These are phyloP conservation scores for Dissoconium aciculare DNA, from an alignment of 2,329 filamentous ascomycete species.

Conservation along the genomic window DNA sequence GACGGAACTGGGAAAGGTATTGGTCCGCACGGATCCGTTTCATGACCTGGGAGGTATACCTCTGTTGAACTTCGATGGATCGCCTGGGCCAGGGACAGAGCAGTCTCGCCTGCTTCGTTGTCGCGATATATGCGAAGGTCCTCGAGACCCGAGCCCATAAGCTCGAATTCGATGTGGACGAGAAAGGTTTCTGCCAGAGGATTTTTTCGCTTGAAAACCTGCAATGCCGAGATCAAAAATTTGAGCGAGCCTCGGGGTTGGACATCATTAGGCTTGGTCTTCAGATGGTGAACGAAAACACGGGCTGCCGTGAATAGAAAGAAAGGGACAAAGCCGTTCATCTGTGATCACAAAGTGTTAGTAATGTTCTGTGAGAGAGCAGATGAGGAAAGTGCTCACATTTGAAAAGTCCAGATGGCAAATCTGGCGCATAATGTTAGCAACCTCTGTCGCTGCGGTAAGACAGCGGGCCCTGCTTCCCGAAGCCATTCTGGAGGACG, in stretches of 20 bases:
- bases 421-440: conserved; percentile 87
- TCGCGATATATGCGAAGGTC: conserved; percentile 10
- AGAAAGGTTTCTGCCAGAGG: conserved; percentile 89
- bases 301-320: conserved; percentile 90
- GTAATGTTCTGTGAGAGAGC: background rate
- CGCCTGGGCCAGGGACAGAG: background rate
- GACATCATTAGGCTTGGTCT: conserved; percentile 73
- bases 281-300: conserved; percentile 94
- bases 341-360: conserved; percentile 36
- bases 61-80: too few relatives aligned
- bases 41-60: too few relatives aligned
- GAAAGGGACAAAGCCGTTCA: conserved; percentile 92
- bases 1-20: too few relatives aligned
- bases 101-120: conserved; percentile 1
- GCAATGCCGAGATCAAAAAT: conserved; percentile 82
- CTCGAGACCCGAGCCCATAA: conserved; percentile 55
- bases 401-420: conserved; percentile 73
- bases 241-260: conserved; percentile 68
- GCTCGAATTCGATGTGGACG: conserved; percentile 80
- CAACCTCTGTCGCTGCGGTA: conserved; percentile 83
- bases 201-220: conserved; percentile 72
- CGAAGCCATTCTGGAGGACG: conserved; percentile 60
- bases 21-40: too few relatives aligned
- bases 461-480: conserved; percentile 91
- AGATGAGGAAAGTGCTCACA: conserved; percentile 39